Conservation (phyloP, 768 basidiomycete species). For the Rhizopogon vulgaris region DNA sequence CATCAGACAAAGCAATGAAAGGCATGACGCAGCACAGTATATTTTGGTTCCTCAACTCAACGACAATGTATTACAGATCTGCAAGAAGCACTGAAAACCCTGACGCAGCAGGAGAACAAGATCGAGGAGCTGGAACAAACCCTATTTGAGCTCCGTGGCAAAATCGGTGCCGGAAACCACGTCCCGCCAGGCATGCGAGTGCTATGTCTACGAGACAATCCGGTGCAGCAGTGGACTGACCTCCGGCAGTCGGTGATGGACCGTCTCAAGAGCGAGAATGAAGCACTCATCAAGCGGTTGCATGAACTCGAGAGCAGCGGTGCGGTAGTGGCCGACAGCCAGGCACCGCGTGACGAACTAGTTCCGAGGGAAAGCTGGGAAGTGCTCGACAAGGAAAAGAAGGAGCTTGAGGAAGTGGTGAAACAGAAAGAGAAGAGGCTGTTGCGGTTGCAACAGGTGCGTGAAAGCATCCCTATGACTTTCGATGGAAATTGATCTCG, state of each 20-base stretch:
- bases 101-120: conserved; percentile 37
- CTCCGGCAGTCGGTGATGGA: conserved; percentile 71
- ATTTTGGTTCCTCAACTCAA: not conserved
- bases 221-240: conserved; percentile 77
- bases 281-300: conserved; percentile 65
- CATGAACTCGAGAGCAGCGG: conserved; percentile 50
- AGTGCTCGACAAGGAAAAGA: conserved; percentile 60
- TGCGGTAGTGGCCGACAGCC: conserved; percentile 9
- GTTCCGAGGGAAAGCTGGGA: conserved; percentile 83
- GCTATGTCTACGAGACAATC: conserved; percentile 69
- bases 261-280: conserved; percentile 75
- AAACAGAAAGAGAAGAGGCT: conserved; percentile 80
- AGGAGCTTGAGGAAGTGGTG: conserved; percentile 55
- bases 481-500: not conserved
- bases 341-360: conserved; percentile 23
- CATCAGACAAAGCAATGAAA: conserved; percentile 32
- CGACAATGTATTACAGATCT: conserved; percentile 32
- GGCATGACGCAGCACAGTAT: conserved; percentile 23
- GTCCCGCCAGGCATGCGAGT: conserved; percentile 68
- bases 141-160: conserved; percentile 71
- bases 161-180: conserved; percentile 70
- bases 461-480: not conserved
- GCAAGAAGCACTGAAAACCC: conserved; percentile 29
- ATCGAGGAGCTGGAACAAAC: conserved; percentile 73
- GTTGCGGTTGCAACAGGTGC: conserved; percentile 71